These are phyloP conservation scores for Eremothecium gossypii DNA, from an alignment of 1,139 yeast genomes.

Conservation along the genomic window DNA sequence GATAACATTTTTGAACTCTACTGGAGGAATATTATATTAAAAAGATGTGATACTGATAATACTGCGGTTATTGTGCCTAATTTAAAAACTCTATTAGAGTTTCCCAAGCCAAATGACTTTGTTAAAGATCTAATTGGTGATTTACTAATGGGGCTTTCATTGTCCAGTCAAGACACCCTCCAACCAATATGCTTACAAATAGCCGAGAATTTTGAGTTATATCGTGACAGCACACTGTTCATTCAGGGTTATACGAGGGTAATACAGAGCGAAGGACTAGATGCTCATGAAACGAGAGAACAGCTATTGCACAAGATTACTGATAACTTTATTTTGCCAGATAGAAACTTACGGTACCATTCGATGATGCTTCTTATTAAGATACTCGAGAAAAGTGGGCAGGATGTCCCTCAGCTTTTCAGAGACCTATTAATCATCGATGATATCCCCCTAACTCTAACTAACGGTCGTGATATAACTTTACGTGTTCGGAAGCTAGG, in stretches of 20 bases:
- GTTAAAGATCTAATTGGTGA: slow-evolving; percentile 23
- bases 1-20: slow-evolving; percentile 31
- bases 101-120: slow-evolving; percentile 13
- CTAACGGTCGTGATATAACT: slow-evolving; percentile 68
- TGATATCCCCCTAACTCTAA: slow-evolving; percentile 58
- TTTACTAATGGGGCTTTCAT: slow-evolving; percentile 9
- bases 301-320: slow-evolving; percentile 11
- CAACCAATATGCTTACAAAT: background rate
- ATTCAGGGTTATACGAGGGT: slow-evolving; percentile 20
- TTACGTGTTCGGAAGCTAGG: slow-evolving; percentile 60
- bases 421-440: slow-evolving; percentile 50
- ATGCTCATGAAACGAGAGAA: slow-evolving; percentile 3
- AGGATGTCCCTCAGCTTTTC: slow-evolving; percentile 31
- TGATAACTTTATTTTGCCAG: slow-evolving; percentile 39
- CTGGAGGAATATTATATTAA: slow-evolving; percentile 24
- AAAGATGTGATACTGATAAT: slow-evolving; percentile 12
- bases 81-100: slow-evolving; percentile 9
- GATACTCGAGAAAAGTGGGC: slow-evolving; percentile 26
- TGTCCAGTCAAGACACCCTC: background rate
- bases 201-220: background rate
- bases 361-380: slow-evolving; percentile 37
- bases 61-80: slow-evolving; percentile 9
- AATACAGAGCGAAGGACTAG: slow-evolving; percentile 3
- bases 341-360: slow-evolving; percentile 38
- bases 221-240: slow-evolving; percentile 16